phyloP scores from a whole-genome alignment of 164 flowering plant species.

The Cinnamomum chago region DNA sequence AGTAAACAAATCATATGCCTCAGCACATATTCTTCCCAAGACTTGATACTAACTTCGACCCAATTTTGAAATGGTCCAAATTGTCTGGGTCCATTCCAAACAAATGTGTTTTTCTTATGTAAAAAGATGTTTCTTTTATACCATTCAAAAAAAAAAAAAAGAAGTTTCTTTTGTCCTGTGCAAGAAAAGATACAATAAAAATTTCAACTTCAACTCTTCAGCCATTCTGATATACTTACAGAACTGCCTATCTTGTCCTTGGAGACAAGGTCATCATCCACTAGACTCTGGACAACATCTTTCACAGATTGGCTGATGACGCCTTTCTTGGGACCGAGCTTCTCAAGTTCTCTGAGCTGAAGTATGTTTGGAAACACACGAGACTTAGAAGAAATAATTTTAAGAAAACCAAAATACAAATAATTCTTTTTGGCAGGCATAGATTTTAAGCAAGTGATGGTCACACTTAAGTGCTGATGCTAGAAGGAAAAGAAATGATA shows the following conservation, averaged over 20 bases:
- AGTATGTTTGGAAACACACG: conserved; percentile 1
- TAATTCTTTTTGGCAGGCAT: neutral
- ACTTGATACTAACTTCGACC: neutral
- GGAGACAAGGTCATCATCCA: conserved; percentile 94
- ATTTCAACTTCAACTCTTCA: neutral
- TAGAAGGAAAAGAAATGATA: neutral
- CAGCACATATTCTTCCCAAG: neutral
- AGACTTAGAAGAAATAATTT: neutral
- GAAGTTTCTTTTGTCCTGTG: neutral
- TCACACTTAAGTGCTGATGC: neutral
- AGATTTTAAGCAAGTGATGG: neutral
- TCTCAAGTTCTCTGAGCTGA: conserved; percentile 98
- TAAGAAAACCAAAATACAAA: neutral
- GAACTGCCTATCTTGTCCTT: conserved; percentile 97
- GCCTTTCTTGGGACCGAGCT: conserved; percentile 89
- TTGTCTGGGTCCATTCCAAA: neutral
- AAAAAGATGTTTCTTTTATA: neutral
- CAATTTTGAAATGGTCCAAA: neutral
- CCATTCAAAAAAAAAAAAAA: neutral
- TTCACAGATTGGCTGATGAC: conserved; percentile 92
- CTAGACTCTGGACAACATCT: conserved; percentile 94
- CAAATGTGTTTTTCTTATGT: too few relatives aligned
- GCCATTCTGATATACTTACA: conserved; percentile 39
- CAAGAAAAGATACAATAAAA: neutral
- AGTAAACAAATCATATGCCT: neutral